phyloP scores from a whole-genome alignment of 441 rosid genomes.

The Raphanus hybrid region DNA sequence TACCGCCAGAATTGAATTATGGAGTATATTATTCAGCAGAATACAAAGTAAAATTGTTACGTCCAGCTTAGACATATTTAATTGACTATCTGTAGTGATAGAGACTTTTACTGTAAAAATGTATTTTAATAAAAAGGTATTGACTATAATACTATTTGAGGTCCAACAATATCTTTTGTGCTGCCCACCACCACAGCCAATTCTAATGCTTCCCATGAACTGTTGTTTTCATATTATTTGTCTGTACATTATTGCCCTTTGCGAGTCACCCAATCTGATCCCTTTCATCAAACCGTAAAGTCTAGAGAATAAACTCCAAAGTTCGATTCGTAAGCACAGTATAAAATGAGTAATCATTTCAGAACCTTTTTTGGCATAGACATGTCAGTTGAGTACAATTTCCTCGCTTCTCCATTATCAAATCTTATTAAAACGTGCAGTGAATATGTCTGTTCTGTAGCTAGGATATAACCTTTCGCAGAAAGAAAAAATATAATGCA shows the following conservation, averaged over 20 bases:
- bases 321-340: neutral
- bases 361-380: neutral
- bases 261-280: neutral
- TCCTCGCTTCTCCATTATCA: neutral
- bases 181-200: conserved; percentile 37
- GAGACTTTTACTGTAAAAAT: neutral
- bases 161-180: conserved; percentile 26
- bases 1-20: neutral
- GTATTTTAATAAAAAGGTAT: neutral
- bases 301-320: neutral
- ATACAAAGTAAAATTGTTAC: neutral
- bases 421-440: neutral
- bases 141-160: neutral
- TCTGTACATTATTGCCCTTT: conserved; percentile 31
- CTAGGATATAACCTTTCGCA: neutral
- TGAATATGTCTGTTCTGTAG: neutral
- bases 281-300: conserved; percentile 6
- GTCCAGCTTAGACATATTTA: neutral
- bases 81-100: neutral
- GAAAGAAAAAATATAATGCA: neutral
- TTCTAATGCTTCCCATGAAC: conserved; percentile 35
- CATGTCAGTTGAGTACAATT: neutral
- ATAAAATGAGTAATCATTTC: neutral
- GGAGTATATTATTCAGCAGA: too few relatives aligned
- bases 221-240: conserved; percentile 37